Evolutionary conservation across 202 grass and related monocot species (phyloP), one percentile per base, ranked within the genome.

Genomic region (Zoysia matrella): DNA sequence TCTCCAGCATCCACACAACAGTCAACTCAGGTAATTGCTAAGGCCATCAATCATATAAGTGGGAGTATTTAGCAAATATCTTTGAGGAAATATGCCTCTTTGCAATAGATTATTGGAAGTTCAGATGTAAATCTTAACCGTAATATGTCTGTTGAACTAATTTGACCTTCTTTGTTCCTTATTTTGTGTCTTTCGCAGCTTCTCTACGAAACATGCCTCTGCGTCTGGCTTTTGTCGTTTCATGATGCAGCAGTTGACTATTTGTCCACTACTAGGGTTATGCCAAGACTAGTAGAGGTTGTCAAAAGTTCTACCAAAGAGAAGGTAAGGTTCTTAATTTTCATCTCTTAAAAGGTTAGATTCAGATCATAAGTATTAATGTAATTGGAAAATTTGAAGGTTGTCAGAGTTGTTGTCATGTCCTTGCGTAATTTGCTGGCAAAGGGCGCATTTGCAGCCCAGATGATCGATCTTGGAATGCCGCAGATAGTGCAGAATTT

Each of bases 391-490:
- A 42, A 66, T 39, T 81, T 67, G 53, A 72, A 99, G 96, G 91
- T 99, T 76, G 93, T 99, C 13, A 89, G 96, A 88, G 93, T 95
- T 84, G 83, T 94, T 81, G 85, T 94, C 40, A 84, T 99, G 89
- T 93, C 87, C 22, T 93, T 99, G 55, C 50, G 86, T 79, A 99
- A 99, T 88, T 84, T 99, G 72, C 65, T 99, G 56, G 77, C 85
- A 52, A 95, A 91, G 78, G 88, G 85, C 22, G 91, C 89, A 74
- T 99, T 95, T 94, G 90, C 89, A 57, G 93, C 89, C 13, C 96
- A 99, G 88, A 94, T 99, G 96, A 92, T 99, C 47, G 91, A 99
- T 85, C 91, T 99, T 73, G 93, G 96, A 55, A 90, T 99, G 81
- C 93, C 91, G 0, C 93, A 96, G 73, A 90, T 96, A 75, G 93